Evolutionary conservation across 23 red algal species (phyloP).

Genomic region (Gracilariopsis chorda): DNA sequence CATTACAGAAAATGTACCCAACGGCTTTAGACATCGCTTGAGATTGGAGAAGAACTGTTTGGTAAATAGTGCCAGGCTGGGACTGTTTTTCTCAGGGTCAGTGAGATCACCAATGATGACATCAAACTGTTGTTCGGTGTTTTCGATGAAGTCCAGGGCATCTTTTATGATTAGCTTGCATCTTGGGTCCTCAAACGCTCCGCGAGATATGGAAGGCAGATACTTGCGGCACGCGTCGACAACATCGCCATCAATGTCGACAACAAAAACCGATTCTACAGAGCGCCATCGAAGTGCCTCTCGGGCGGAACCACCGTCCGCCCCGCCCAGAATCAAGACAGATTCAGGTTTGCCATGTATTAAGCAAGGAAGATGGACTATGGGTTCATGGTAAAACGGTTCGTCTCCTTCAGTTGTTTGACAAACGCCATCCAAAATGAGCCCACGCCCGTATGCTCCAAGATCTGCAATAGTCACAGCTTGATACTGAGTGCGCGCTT

Average conservation of each 20-base stretch:
- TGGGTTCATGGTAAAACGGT: slow-evolving; percentile 91
- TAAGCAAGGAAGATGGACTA: slow-evolving; percentile 84
- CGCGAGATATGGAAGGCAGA: slow-evolving; percentile 67
- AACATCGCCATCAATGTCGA: slow-evolving; percentile 92
- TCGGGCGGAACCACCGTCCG: slow-evolving; percentile 81
- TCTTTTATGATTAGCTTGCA: slow-evolving; percentile 69
- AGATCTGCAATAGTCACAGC: slow-evolving; percentile 75
- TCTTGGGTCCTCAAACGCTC: slow-evolving; percentile 67
- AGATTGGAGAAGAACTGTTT: slow-evolving; percentile 78
- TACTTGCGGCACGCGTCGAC: slow-evolving; percentile 81
- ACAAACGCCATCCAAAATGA: slow-evolving; percentile 88
- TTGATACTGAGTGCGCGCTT: slow-evolving; percentile 68
- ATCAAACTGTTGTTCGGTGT: slow-evolving; percentile 51
- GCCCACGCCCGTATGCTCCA: slow-evolving; percentile 87
- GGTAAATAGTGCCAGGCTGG: slow-evolving; percentile 77
- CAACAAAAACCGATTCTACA: slow-evolving; percentile 65
- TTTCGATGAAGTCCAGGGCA: slow-evolving; percentile 64
- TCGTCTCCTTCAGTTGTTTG: slow-evolving; percentile 90
- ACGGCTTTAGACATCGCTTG: slow-evolving; percentile 37
- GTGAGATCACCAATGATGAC: slow-evolving; percentile 96
- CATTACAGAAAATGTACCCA: slow-evolving; percentile 72
- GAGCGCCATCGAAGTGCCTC: slow-evolving; percentile 87
- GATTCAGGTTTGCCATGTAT: slow-evolving; percentile 44
- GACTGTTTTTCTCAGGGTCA: slow-evolving; percentile 88
- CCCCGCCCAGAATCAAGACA: slow-evolving; percentile 94